Evolutionary conservation across 441 rosid species (phyloP).

Genomic region (Euphorbia corollata): DNA sequence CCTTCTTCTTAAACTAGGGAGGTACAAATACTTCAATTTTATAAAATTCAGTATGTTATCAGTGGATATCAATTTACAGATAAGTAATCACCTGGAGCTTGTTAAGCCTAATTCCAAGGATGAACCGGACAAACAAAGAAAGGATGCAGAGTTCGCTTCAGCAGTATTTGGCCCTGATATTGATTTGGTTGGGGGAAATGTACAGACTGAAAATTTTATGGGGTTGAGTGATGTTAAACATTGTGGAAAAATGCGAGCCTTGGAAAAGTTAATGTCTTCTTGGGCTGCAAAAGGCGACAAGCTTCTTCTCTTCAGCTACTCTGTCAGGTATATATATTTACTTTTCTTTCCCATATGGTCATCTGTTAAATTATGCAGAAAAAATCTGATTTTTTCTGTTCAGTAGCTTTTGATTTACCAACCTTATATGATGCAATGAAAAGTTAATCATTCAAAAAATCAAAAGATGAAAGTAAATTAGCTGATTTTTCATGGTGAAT

Average conservation of each 20-base stretch:
- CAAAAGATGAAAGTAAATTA: neutral
- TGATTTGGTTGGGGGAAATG: slow-evolving; percentile 71
- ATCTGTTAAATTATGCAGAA: neutral
- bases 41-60: slow-evolving; percentile 9
- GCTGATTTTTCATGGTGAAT: neutral
- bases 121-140: slow-evolving; percentile 76
- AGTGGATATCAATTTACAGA: slow-evolving; percentile 32
- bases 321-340: slow-evolving; percentile 58
- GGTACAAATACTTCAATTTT: neutral
- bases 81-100: slow-evolving; percentile 94
- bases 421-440: too few relatives aligned
- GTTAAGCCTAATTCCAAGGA: slow-evolving; percentile 85
- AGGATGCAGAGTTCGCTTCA: slow-evolving; percentile 78
- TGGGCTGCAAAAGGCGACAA: slow-evolving; percentile 85
- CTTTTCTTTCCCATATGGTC: neutral
- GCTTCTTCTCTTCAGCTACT: slow-evolving; percentile 84
- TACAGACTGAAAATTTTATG: slow-evolving; percentile 71
- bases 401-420: neutral
- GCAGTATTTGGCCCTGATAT: slow-evolving; percentile 74
- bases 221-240: slow-evolving; percentile 69
- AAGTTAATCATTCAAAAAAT: too few relatives aligned
- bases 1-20: neutral
- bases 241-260: slow-evolving; percentile 90
- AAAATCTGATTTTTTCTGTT: neutral
- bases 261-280: slow-evolving; percentile 74